Conservation (phyloP, 805 yeast genomes). For the Teunomyces aglyptinius region DNA sequence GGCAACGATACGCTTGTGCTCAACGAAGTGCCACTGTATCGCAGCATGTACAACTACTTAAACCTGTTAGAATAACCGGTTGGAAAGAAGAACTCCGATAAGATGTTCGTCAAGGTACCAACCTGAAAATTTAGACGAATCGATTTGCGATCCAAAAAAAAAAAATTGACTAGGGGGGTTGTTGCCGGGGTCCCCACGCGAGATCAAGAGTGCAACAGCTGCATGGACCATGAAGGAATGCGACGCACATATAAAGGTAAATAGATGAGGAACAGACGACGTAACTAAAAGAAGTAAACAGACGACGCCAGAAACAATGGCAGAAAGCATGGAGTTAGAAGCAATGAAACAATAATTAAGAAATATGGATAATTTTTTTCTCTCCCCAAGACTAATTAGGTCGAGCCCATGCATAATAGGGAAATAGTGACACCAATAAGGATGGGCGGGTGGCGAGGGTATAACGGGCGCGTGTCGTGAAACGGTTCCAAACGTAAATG, state of each 20-base stretch:
- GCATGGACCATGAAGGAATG: not conserved
- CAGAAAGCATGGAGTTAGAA: not conserved
- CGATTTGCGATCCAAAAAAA: not conserved
- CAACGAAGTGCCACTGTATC: not conserved
- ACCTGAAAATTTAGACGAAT: not conserved
- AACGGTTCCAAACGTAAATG: not conserved
- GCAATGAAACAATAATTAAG: not conserved
- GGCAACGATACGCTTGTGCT: slow-evolving; percentile 6
- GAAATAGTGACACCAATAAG: too few relatives aligned
- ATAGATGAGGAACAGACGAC: not conserved
- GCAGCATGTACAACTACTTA: slow-evolving; percentile 4
- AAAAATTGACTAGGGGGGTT: not conserved
- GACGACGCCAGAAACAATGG: not conserved
- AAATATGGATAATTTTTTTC: too few relatives aligned
- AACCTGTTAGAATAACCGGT: slow-evolving; percentile 1
- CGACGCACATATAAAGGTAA: not conserved
- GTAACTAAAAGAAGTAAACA: not conserved
- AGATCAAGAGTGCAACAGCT: not conserved
- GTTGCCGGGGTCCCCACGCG: not conserved
- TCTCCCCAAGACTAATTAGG: too few relatives aligned
- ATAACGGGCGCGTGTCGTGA: not conserved
- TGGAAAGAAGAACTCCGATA: not conserved
- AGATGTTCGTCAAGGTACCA: not conserved
- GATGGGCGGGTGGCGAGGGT: not conserved
- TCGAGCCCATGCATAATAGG: too few relatives aligned